Evolutionary conservation across 2,329 filamentous ascomycete genomes (phyloP).

Genomic region (Pseudocercospora fijiensis): DNA sequence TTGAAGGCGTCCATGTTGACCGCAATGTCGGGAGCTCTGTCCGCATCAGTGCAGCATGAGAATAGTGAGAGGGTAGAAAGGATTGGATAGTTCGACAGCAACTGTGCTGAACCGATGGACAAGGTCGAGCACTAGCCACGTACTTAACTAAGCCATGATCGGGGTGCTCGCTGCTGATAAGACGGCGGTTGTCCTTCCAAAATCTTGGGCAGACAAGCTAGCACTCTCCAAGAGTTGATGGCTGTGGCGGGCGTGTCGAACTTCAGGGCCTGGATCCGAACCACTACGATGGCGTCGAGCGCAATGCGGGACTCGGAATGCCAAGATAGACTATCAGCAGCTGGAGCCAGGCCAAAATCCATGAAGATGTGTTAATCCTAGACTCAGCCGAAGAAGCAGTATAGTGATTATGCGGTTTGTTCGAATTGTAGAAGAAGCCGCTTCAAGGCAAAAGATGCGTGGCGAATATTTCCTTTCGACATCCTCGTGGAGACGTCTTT

Average conservation of each 20-base stretch:
- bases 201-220: slow-evolving; percentile 11
- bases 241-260: slow-evolving; percentile 14
- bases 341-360: neutral
- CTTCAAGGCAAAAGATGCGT: neutral
- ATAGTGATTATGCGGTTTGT: neutral
- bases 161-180: slow-evolving; percentile 11
- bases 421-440: neutral
- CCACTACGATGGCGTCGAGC: slow-evolving; percentile 6
- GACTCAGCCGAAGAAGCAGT: neutral
- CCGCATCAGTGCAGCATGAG: slow-evolving; percentile 1
- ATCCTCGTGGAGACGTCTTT: neutral
- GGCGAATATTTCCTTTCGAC: neutral
- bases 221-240: slow-evolving; percentile 11
- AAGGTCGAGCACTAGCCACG: neutral
- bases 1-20: slow-evolving; percentile 22
- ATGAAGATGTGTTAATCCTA: neutral
- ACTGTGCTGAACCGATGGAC: neutral
- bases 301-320: slow-evolving; percentile 1
- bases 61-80: neutral
- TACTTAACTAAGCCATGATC: slow-evolving; percentile 17
- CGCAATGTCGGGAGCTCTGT: neutral
- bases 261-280: slow-evolving; percentile 4
- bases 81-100: neutral
- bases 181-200: slow-evolving; percentile 12
- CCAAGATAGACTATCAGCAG: slow-evolving; percentile 16